These are phyloP conservation scores for Harringtonia aguacate DNA, from an alignment of 2,329 filamentous ascomycete genomes.

Conservation along the genomic window DNA sequence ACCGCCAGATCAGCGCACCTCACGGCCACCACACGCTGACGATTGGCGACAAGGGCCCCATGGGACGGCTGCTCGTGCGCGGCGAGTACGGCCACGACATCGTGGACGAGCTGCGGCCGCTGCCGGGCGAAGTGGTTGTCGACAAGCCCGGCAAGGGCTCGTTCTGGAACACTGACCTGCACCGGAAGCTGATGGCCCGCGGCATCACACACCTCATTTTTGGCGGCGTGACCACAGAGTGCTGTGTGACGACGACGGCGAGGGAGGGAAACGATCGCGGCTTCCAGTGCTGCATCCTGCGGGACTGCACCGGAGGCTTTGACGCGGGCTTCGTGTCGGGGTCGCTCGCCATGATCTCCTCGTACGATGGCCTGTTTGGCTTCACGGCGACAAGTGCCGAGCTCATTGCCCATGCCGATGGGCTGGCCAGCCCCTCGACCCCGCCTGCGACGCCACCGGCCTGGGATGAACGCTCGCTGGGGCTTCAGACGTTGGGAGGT, in stretches of 20 bases:
- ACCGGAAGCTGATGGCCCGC: slow-evolving; percentile 39
- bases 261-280: slow-evolving; percentile 50
- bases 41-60: slow-evolving; percentile 41
- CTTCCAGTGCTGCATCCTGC: slow-evolving; percentile 45
- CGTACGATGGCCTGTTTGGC: slow-evolving; percentile 40
- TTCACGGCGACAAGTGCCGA: slow-evolving; percentile 31
- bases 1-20: slow-evolving; percentile 36
- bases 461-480: slow-evolving; percentile 2
- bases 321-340: slow-evolving; percentile 31
- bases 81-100: slow-evolving; percentile 46
- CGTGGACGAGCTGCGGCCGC: slow-evolving; percentile 39
- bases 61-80: slow-evolving; percentile 40
- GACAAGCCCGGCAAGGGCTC: slow-evolving; percentile 50
- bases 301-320: slow-evolving; percentile 37
- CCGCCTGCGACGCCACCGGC: slow-evolving; percentile 6
- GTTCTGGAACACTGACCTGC: slow-evolving; percentile 45
- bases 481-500: slow-evolving; percentile 5
- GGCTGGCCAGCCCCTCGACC: not conserved
- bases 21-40: slow-evolving; percentile 23
- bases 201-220: slow-evolving; percentile 48
- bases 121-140: slow-evolving; percentile 40
- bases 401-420: slow-evolving; percentile 19
- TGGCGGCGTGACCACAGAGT: slow-evolving; percentile 46
- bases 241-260: slow-evolving; percentile 44
- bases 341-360: slow-evolving; percentile 37